A percentile compares a stretch with the other conserved stretches of the same genome.
These are phyloP conservation scores for Fusarium tjaetaba DNA, from an alignment of 2,329 filamentous ascomycete genomes.

Conservation along the genomic window DNA sequence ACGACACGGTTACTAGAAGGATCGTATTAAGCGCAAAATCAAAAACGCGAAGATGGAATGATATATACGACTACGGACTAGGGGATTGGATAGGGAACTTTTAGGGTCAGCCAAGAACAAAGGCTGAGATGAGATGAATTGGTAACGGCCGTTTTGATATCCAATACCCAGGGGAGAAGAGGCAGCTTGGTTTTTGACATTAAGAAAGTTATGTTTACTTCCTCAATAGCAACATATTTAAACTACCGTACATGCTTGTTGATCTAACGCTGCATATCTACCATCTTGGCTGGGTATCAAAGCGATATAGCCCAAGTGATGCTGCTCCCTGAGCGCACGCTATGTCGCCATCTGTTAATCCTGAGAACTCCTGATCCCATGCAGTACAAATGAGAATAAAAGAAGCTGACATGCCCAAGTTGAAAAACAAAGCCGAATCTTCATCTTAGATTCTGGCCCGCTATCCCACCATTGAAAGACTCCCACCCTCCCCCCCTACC, in stretches of 20 bases:
- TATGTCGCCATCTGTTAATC: conserved; percentile 23
- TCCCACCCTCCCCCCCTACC: neutral
- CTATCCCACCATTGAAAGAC: neutral
- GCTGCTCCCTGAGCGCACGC: conserved; percentile 19
- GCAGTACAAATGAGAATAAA: conserved; percentile 33
- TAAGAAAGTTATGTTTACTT: conserved; percentile 13
- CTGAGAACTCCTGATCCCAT: conserved; percentile 41
- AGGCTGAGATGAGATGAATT: conserved; percentile 16
- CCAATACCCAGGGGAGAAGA: conserved; percentile 22
- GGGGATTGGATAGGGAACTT: conserved; percentile 6
- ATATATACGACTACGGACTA: neutral
- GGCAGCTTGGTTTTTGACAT: neutral
- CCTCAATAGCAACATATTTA: conserved; percentile 11
- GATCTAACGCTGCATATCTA: conserved; percentile 11
- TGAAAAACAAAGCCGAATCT: conserved; percentile 18
- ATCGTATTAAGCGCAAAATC: neutral
- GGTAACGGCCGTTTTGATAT: conserved; percentile 33
- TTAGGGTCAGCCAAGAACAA: conserved; percentile 11
- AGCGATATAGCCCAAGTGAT: conserved; percentile 4
- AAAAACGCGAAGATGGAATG: neutral
- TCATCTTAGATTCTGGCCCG: neutral
- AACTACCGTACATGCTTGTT: conserved; percentile 9
- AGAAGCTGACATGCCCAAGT: conserved; percentile 6
- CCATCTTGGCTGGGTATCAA: neutral
- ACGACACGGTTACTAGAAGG: conserved; percentile 46